Evolutionary conservation across 805 yeast genomes (phyloP).

Genomic region (Starmerella potacharoeniae): DNA sequence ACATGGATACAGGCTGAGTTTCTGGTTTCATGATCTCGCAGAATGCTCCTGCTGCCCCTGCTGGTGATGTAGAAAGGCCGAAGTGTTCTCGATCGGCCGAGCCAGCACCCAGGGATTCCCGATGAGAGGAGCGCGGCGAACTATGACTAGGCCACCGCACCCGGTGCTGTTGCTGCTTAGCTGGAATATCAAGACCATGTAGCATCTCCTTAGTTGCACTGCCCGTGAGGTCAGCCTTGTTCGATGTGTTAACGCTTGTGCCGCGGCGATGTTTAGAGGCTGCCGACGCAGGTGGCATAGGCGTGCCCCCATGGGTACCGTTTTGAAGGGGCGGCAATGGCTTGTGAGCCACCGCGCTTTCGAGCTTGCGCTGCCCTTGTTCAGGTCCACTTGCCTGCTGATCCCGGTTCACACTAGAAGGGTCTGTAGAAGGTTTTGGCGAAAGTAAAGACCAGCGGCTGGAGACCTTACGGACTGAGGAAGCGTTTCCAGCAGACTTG

Average conservation of each 20-base stretch:
- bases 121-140: not conserved
- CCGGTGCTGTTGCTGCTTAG: not conserved
- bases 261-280: not conserved
- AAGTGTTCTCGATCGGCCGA: not conserved
- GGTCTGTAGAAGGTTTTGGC: not conserved
- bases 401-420: not conserved
- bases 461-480: not conserved
- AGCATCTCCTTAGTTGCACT: not conserved
- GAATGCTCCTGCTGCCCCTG: not conserved
- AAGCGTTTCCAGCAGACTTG: not conserved
- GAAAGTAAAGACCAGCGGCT: not conserved
- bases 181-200: not conserved
- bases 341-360: too few relatives aligned
- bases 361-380: not conserved
- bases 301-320: not conserved
- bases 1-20: conserved; percentile 26
- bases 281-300: not conserved
- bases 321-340: not conserved
- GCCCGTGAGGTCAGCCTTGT: not conserved
- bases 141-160: not conserved
- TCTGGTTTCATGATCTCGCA: conserved; percentile 11
- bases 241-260: not conserved
- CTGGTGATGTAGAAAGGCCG: not conserved
- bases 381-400: not conserved
- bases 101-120: not conserved